Evolutionary conservation across 176 grass and related monocot species (phyloP).

Genomic region (maize (Zea mays)): Zm-B73-REFERENCE-NAM-5.0 NC_050097.1:64368501-64369000

Average conservation of each 20-base stretch:
- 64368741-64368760: slow-evolving; percentile 34
- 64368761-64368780: neutral
- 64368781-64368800: neutral
- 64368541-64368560: neutral
- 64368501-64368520: slow-evolving; percentile 2
- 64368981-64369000: neutral
- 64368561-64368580: neutral
- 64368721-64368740: slow-evolving; percentile 61
- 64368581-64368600: neutral
- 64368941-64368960: neutral
- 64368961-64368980: neutral
- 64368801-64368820: no score
- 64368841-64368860: no score
- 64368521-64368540: neutral
- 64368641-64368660: slow-evolving; percentile 56
- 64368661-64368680: slow-evolving; percentile 58
- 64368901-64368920: neutral
- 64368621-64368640: slow-evolving; percentile 41
- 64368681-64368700: slow-evolving; percentile 56
- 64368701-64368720: slow-evolving; percentile 51
- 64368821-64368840: no score
- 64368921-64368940: neutral
- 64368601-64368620: neutral
- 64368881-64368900: neutral
- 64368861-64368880: neutral